Base-by-base conservation (phyloP, 129 eudicot genomes). In the Helianthus tuberosus region DNA sequence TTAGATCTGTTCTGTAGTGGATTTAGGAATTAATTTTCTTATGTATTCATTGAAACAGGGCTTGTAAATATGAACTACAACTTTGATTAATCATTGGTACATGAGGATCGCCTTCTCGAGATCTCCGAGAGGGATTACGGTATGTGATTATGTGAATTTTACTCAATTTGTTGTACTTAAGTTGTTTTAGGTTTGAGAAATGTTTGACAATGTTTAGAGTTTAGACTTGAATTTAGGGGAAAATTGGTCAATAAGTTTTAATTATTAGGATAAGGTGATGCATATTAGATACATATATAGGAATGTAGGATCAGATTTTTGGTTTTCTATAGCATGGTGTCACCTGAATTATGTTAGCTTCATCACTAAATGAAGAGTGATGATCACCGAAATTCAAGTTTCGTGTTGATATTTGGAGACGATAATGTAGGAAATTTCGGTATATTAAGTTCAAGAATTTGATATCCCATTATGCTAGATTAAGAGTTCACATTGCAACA, bases 41-140 rank as follows among this genome's bases (percentile, higher is more conserved):
- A n/a, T n/a, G n/a, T n/a, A n/a, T n/a, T n/a, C n/a, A n/a, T n/a
- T n/a, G n/a, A n/a, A n/a, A n/a, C n/a, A n/a, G n/a, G n/a, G n/a
- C n/a, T n/a, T n/a, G n/a, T n/a, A n/a, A n/a, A n/a, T n/a, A n/a
- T n/a, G n/a, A n/a, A n/a, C n/a, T n/a, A n/a, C n/a, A n/a, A n/a
- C n/a, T n/a, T n/a, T n/a, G n/a, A n/a, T n/a, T n/a, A n/a, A n/a
- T n/a, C n/a, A n/a, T n/a, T n/a, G n/a, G n/a, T n/a, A n/a, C n/a
- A n/a, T n/a, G n/a, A n/a, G 76, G 98, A 94, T 87, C 93, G 96
- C 69, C 96, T 94, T 81, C 97, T 94, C 11, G 98, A 94, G 88
- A 94, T 94, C 87, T 86, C 98, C 66, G 98, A 94, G 79, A 77
- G 98, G 83, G 97, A 90, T 67, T 94, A 90, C 53, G 98, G 98